Percentiles rank a stretch among this genome's conserved stretches.
Evolutionary conservation across 2,329 filamentous ascomycete species (phyloP).

Genomic region (Diatrype stigma): DNA sequence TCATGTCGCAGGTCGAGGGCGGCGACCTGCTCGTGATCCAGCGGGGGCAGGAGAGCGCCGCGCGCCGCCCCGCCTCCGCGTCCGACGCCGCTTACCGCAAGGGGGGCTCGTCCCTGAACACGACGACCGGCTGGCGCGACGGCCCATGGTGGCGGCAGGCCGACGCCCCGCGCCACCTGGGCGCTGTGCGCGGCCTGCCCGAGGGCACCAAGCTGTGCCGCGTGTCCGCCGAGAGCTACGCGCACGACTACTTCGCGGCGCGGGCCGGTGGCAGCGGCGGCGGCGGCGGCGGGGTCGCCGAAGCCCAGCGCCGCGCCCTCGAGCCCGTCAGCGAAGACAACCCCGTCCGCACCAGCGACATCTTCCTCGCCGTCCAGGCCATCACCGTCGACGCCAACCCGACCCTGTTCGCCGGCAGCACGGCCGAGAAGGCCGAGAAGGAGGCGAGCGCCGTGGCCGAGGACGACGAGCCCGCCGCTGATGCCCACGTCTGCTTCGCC

Average conservation of each 20-base stretch:
- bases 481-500: constrained; percentile 68
- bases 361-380: constrained; percentile 94
- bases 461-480: constrained; percentile 44
- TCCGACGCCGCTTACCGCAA: constrained; percentile 50
- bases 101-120: constrained; percentile 40
- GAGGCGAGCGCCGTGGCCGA: constrained; percentile 49
- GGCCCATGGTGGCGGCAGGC: constrained; percentile 92
- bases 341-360: constrained; percentile 85
- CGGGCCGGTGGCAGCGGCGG: too few relatives aligned
- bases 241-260: constrained; percentile 75
- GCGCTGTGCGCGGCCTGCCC: constrained; percentile 71
- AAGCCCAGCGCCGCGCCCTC: constrained; percentile 73
- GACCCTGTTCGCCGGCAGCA: constrained; percentile 62
- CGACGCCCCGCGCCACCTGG: constrained; percentile 68
- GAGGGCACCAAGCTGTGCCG: constrained; percentile 90
- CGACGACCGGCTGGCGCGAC: constrained; percentile 70
- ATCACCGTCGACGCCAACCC: constrained; percentile 62
- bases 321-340: constrained; percentile 79
- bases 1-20: constrained; percentile 99
- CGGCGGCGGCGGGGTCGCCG: constrained; percentile 78
- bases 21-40: constrained; percentile 93
- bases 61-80: constrained; percentile 58
- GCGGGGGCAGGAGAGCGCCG: constrained; percentile 79
- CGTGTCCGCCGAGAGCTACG: constrained; percentile 83
- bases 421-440: constrained; percentile 51